phyloP scores from a whole-genome alignment of 768 basidiomycete genomes.

The Agaricus subrufescens region DNA sequence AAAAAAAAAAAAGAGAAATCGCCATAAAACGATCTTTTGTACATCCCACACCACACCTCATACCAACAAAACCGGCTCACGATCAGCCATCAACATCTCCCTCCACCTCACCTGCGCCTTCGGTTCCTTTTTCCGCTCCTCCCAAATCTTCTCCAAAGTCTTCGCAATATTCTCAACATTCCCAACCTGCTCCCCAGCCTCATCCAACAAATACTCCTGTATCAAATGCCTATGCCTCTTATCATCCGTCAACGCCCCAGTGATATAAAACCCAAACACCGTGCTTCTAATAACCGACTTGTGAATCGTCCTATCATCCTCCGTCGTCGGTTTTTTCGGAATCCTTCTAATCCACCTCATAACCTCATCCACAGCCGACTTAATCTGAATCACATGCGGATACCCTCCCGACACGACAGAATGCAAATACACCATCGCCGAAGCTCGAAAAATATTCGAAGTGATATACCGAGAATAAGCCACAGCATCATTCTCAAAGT shows the following conservation, averaged over 20 bases:
- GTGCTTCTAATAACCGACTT: slow-evolving; percentile 69
- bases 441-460: slow-evolving; percentile 66
- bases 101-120: slow-evolving; percentile 39
- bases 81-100: slow-evolving; percentile 49
- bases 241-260: slow-evolving; percentile 63
- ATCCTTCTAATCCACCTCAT: slow-evolving; percentile 41
- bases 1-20: too few relatives aligned
- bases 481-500: slow-evolving; percentile 17
- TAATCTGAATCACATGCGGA: slow-evolving; percentile 63
- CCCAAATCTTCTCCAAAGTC: slow-evolving; percentile 61
- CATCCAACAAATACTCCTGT: slow-evolving; percentile 40
- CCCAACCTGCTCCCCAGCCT: slow-evolving; percentile 50
- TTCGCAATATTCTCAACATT: slow-evolving; percentile 53
- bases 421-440: slow-evolving; percentile 71
- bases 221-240: slow-evolving; percentile 37
- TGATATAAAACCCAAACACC: slow-evolving; percentile 73
- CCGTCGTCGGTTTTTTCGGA: slow-evolving; percentile 22
- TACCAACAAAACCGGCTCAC: slow-evolving; percentile 43
- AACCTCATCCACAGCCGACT: slow-evolving; percentile 46
- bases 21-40: too few relatives aligned
- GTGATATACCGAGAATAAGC: slow-evolving; percentile 39
- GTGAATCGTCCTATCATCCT: slow-evolving; percentile 23
- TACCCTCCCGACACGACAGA: slow-evolving; percentile 72
- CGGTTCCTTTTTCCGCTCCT: slow-evolving; percentile 22
- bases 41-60: slow-evolving; percentile 9